Evolutionary conservation across 345 rosid genomes (phyloP).

Genomic region (Acer negundo): DNA sequence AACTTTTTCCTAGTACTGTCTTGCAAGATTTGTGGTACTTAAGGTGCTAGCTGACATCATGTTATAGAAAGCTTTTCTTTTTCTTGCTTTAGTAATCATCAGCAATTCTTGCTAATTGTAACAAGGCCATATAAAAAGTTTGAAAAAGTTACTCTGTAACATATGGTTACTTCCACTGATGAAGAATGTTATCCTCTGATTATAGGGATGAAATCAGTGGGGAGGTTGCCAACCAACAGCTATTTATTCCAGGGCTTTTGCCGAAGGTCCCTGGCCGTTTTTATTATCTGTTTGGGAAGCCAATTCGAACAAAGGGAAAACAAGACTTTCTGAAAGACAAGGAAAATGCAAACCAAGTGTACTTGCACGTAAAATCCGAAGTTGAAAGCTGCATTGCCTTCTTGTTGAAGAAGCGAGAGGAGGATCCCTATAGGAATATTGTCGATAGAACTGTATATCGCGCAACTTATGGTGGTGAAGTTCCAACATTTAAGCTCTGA

Average conservation of each 20-base stretch:
- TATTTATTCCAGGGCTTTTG: slow-evolving; percentile 50
- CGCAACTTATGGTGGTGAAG: slow-evolving; percentile 37
- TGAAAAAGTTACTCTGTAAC: background rate
- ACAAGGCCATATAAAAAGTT: background rate
- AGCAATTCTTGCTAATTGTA: background rate
- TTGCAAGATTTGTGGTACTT: background rate
- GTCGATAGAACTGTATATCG: slow-evolving; percentile 50
- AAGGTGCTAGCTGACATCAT: background rate
- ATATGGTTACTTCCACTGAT: slow-evolving; percentile 15
- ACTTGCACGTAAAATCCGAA: slow-evolving; percentile 64
- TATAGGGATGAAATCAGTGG: slow-evolving; percentile 58
- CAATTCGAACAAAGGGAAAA: slow-evolving; percentile 59
- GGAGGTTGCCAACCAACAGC: slow-evolving; percentile 57
- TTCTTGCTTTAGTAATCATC: background rate
- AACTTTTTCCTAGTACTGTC: background rate
- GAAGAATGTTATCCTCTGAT: slow-evolving; percentile 11
- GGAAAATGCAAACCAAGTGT: slow-evolving; percentile 51
- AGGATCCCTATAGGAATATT: slow-evolving; percentile 68
- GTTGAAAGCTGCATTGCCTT: slow-evolving; percentile 55
- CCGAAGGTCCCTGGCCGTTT: slow-evolving; percentile 71
- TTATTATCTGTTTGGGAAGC: slow-evolving; percentile 76
- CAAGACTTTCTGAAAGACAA: slow-evolving; percentile 49
- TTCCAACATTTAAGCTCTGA: slow-evolving; percentile 63
- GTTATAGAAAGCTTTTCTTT: background rate
- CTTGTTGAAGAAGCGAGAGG: slow-evolving; percentile 72